Evolutionary conservation across 2,329 filamentous ascomycete species (phyloP).

Genomic region (Elsinoe ampelina): DNA sequence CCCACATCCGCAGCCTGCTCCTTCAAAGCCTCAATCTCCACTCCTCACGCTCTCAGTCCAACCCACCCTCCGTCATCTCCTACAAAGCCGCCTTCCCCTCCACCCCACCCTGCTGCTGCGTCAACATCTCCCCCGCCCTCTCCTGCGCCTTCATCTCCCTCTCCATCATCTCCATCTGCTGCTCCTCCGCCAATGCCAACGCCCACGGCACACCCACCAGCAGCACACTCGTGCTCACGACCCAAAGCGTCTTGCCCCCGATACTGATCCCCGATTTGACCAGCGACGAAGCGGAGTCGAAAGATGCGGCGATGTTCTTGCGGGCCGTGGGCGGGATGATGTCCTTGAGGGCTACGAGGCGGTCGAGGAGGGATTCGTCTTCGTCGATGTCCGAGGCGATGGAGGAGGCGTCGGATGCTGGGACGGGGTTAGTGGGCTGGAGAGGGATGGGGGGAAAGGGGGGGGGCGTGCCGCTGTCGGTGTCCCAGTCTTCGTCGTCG

Average conservation of each 20-base stretch:
- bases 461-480: conserved; percentile 66
- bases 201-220: conserved; percentile 89
- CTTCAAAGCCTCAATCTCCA: neutral
- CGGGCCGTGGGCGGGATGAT: conserved; percentile 37
- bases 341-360: conserved; percentile 36
- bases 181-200: conserved; percentile 87
- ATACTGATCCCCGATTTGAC: conserved; percentile 56
- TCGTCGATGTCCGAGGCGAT: conserved; percentile 57
- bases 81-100: conserved; percentile 11
- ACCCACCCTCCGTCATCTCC: neutral
- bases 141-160: conserved; percentile 94
- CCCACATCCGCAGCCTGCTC: neutral
- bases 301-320: conserved; percentile 32
- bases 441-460: conserved; percentile 1
- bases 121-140: conserved; percentile 44
- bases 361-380: conserved; percentile 35
- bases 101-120: neutral
- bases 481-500: conserved; percentile 75
- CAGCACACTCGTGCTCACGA: conserved; percentile 80
- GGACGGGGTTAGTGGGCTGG: conserved; percentile 11
- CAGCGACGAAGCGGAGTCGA: conserved; percentile 46
- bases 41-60: no score
- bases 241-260: conserved; percentile 80
- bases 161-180: conserved; percentile 96
- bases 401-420: conserved; percentile 67